Percentiles rank a stretch among this genome's conserved stretches.
phyloP scores from a whole-genome alignment of 2,329 filamentous ascomycete genomes.

The Botryosphaeria dothidea region DNA sequence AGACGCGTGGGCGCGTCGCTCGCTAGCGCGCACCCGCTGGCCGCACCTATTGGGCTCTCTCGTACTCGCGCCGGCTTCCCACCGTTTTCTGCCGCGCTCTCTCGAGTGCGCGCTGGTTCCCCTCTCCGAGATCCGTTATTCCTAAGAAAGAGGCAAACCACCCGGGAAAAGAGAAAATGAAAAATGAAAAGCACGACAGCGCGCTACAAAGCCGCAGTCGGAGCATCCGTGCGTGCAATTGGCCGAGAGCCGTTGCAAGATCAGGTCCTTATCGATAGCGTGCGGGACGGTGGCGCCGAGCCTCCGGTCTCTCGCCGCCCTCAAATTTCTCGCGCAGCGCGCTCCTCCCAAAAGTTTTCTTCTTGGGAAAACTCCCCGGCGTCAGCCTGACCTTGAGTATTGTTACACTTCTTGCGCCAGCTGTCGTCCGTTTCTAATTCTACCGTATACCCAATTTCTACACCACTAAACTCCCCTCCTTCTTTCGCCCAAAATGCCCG shows the following conservation, averaged over 20 bases:
- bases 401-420: constrained; percentile 23
- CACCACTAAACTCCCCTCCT: background rate
- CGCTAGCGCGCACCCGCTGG: background rate
- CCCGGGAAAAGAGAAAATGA: background rate
- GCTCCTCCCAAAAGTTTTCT: constrained; percentile 34
- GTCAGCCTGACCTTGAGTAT: constrained; percentile 59
- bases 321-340: constrained; percentile 24
- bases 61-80: background rate
- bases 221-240: background rate
- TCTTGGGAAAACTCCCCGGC: constrained; percentile 51
- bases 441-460: constrained; percentile 13
- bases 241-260: too few species aligned
- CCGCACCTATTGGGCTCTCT: background rate
- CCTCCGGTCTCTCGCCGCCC: constrained; percentile 13
- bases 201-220: background rate
- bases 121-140: background rate
- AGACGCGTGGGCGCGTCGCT: constrained; percentile 3
- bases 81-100: background rate
- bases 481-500: constrained; percentile 61
- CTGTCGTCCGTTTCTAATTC: constrained; percentile 33
- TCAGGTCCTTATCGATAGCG: constrained; percentile 13
- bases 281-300: constrained; percentile 5
- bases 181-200: background rate
- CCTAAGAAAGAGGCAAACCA: too few species aligned
- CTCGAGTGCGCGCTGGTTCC: background rate